Evolutionary conservation across 306 rosid genomes (phyloP), one percentile per base, ranked within the genome.

Genomic region (Leucaena leucocephala): DNA sequence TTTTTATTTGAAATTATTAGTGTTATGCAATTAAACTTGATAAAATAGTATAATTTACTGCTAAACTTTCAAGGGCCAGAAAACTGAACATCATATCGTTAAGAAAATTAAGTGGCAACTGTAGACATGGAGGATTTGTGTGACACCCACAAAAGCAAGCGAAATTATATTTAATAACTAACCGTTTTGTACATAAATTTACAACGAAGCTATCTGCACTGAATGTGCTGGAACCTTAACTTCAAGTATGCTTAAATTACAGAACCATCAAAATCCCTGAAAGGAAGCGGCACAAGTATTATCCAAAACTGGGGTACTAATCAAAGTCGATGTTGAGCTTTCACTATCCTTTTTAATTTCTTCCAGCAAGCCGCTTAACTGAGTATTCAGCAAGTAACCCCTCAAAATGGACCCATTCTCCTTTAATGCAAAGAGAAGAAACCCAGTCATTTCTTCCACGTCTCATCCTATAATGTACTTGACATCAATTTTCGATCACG

Each of bases 401-500:
- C 40, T 11, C 33, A 50, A 55, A 19, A 55, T 55, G 65, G 7
- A 21, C 17, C n/a, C 17, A 36, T 11, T 71, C 34, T 35, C 34
- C 33, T 55, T 40, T 58, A 40, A 65, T 61, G 72, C 74, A 46
- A 58, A 66, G 77, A 75, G 74, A 78, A 79, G 74, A 78, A 79
- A 42, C 68, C 46, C 9, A 38, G 14, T 59, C 58, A 66, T 49
- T 73, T 80, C 71, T 79, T 58, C 58, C 42, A 19, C 21, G 63
- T 50, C 59, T 44, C 78, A 55, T 82, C 75, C 71, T 85, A 85
- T 49, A 40, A n/a, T 44, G 82, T 40, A 50, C 80, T 15, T 19
- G 77, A 65, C 7, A 73, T 76, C 85, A 83, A 74, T 74, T 86
- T 89, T 84, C 74, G 72, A 76, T 80, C 78, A 44, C 76, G 81